phyloP scores from a whole-genome alignment of 108 stramenopile species.

The Discostella pseudostelligera region DNA sequence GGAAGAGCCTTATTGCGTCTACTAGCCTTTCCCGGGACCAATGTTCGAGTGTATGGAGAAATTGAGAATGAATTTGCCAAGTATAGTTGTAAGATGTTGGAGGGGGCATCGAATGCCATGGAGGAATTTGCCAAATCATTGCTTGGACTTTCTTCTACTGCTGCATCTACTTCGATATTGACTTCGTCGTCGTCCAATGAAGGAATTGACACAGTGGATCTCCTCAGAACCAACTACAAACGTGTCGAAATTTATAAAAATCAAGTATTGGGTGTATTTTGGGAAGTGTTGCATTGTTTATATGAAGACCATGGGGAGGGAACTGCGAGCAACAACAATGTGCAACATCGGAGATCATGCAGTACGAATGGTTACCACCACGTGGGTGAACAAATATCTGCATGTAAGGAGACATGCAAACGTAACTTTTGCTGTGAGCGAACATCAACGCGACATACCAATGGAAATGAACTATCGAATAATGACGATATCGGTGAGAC shows the following conservation, averaged over 20 bases:
- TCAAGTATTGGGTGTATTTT: constrained; percentile 70
- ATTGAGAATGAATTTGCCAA: constrained; percentile 80
- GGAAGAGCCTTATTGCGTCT: constrained; percentile 70
- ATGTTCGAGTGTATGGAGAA: constrained; percentile 60
- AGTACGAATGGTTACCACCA: no score
- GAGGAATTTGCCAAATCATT: constrained; percentile 48
- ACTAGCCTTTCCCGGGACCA: constrained; percentile 84
- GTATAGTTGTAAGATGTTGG: constrained; percentile 77
- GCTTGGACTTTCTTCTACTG: background rate
- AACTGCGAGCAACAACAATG: background rate
- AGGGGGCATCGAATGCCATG: constrained; percentile 42
- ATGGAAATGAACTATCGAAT: constrained; percentile 3
- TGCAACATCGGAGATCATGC: no score
- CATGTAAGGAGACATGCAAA: constrained; percentile 24
- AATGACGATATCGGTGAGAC: background rate
- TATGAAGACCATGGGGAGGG: constrained; percentile 46
- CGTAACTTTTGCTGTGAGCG: no score
- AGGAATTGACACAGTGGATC: constrained; percentile 25
- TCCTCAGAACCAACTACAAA: constrained; percentile 56
- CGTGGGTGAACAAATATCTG: no score
- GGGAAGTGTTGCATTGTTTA: constrained; percentile 59
- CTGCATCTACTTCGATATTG: background rate
- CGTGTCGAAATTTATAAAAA: constrained; percentile 61
- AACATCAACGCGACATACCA: no score
- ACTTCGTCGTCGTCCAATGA: background rate